Conservation (phyloP, 257 asterid genomes). For the Solanum ahanhuiri region DNA sequence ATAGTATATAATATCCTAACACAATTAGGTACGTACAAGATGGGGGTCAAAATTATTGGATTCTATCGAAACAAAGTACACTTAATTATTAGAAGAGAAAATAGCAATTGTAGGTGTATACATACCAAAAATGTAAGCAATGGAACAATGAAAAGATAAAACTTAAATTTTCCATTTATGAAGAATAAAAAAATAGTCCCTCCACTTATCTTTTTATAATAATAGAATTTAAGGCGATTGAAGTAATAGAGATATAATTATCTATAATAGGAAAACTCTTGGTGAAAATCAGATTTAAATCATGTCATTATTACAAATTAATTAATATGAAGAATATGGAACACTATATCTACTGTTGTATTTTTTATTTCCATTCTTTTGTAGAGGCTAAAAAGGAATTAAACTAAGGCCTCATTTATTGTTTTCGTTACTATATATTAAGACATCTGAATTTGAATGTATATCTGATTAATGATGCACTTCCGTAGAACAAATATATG, state of each 20-base stretch:
- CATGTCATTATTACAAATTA: background rate
- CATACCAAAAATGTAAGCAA: background rate
- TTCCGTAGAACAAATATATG: too few species aligned
- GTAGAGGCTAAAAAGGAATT: background rate
- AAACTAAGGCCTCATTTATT: background rate
- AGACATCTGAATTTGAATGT: too few species aligned
- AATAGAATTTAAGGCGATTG: background rate
- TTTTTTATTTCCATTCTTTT: background rate
- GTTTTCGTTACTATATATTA: too few species aligned
- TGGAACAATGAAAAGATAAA: background rate
- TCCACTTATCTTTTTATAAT: background rate
- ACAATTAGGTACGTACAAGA: fast-evolving
- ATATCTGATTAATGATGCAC: fast-evolving
- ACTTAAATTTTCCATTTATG: background rate
- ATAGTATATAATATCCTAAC: too few species aligned
- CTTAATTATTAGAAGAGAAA: too few species aligned
- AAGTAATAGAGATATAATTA: too few species aligned
- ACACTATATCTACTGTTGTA: background rate
- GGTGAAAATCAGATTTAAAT: background rate
- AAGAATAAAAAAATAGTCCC: background rate
- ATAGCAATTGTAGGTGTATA: background rate
- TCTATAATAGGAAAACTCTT: background rate
- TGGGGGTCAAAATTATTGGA: fast-evolving
- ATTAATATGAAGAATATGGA: background rate
- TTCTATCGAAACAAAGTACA: too few species aligned